phyloP scores from a whole-genome alignment of 1,284 basidiomycete species.

The Microbotryum violaceum region DNA sequence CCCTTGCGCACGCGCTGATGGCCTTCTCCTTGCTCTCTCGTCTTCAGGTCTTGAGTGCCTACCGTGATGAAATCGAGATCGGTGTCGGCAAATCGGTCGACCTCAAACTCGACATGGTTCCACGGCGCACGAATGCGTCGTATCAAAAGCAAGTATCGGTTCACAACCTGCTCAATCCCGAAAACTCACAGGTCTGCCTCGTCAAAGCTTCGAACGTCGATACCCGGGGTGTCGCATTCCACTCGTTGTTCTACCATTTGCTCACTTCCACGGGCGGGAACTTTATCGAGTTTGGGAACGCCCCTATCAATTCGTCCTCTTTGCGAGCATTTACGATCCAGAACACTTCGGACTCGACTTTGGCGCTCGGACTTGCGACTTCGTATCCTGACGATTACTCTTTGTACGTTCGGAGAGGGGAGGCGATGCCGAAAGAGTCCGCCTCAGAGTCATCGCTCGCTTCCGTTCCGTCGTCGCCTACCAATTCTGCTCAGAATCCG shows the following conservation, averaged over 20 bases:
- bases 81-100: constrained; percentile 45
- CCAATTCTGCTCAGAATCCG: neutral
- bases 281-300: constrained; percentile 48
- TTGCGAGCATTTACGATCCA: constrained; percentile 46
- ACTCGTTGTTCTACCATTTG: constrained; percentile 49
- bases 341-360: constrained; percentile 41
- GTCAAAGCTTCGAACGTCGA: constrained; percentile 47
- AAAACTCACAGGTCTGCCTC: constrained; percentile 45
- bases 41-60: constrained; percentile 42
- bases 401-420: constrained; percentile 41
- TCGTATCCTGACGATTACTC: constrained; percentile 48
- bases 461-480: neutral
- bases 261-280: constrained; percentile 47
- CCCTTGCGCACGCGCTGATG: too few relatives aligned
- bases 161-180: constrained; percentile 38
- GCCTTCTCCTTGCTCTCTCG: neutral
- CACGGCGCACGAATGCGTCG: constrained; percentile 46
- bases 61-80: constrained; percentile 46
- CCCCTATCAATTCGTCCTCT: constrained; percentile 46
- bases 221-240: constrained; percentile 47
- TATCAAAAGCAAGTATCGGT: constrained; percentile 42
- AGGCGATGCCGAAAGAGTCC: too few relatives aligned
- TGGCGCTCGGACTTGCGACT: constrained; percentile 45
- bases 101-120: constrained; percentile 48
- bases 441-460: constrained; percentile 26